Evolutionary conservation across 345 rosid species (phyloP).

Genomic region (Eucalyptus coolabah): DNA sequence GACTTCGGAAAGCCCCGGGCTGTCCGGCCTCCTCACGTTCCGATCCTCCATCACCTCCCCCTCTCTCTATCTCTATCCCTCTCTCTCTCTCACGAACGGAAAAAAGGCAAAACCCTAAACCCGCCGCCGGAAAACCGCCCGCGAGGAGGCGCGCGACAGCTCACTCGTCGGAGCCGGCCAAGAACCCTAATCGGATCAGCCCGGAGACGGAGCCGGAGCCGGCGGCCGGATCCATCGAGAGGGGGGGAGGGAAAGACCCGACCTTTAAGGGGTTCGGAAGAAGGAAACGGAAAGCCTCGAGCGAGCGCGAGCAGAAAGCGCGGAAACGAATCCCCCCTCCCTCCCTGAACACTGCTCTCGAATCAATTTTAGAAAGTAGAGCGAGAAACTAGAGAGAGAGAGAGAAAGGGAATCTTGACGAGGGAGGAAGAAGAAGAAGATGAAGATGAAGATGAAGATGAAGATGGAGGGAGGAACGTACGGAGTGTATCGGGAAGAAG

Average conservation of each 20-base stretch:
- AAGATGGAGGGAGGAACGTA: neutral
- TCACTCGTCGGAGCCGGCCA: neutral
- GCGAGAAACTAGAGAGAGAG: neutral
- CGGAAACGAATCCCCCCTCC: neutral
- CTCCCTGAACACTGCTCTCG: neutral
- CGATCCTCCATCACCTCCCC: conserved; percentile 24
- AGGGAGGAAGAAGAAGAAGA: too few relatives aligned
- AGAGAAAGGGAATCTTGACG: neutral
- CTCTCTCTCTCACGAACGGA: neutral
- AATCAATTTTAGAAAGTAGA: neutral
- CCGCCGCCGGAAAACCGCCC: neutral
- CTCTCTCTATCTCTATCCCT: too few relatives aligned
- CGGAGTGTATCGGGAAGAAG: neutral
- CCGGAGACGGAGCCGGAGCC: neutral
- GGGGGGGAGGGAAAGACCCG: neutral
- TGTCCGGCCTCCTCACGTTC: neutral
- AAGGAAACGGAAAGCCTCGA: neutral
- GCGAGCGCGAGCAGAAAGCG: neutral
- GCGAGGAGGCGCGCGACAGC: neutral
- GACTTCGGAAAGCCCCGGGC: conserved; percentile 27
- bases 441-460: too few relatives aligned
- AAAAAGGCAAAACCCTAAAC: neutral
- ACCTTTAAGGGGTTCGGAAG: neutral
- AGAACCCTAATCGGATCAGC: neutral
- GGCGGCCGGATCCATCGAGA: neutral